phyloP scores from a whole-genome alignment of 2,329 filamentous ascomycete genomes.

The Pseudocercospora fuligena region DNA sequence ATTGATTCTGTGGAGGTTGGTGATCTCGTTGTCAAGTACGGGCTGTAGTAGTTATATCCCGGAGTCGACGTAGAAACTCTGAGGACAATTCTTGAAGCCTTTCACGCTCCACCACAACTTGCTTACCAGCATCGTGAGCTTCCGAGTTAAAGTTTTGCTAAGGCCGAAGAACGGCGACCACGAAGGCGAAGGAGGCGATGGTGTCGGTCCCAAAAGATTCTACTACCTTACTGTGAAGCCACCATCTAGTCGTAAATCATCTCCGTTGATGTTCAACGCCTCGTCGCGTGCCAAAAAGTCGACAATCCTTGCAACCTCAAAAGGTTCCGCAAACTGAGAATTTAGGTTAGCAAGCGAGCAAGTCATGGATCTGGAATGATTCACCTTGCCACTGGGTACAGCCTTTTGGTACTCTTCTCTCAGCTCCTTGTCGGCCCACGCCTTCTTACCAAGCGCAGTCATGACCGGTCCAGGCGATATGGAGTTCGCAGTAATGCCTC shows the following conservation, averaged over 20 bases:
- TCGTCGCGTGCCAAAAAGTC: conserved; percentile 43
- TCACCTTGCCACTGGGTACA: conserved; percentile 35
- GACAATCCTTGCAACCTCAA: conserved; percentile 73
- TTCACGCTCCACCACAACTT: not conserved
- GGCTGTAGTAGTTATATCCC: not conserved
- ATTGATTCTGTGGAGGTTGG: not conserved
- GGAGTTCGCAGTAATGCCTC: conserved; percentile 53
- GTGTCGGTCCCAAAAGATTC: not conserved
- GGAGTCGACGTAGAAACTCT: not conserved
- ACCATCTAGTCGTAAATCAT: conserved; percentile 45
- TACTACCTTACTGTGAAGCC: conserved; percentile 35
- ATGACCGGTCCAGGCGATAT: conserved; percentile 54
- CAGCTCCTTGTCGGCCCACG: conserved; percentile 37
- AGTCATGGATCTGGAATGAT: not conserved
- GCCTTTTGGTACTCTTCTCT: conserved; percentile 34
- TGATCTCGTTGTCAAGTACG: not conserved
- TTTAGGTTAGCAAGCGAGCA: not conserved
- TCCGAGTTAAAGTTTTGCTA: not conserved
- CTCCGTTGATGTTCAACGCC: conserved; percentile 44
- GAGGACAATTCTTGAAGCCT: not conserved
- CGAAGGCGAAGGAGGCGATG: not conserved
- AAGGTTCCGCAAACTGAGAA: conserved; percentile 36
- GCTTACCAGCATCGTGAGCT: not conserved
- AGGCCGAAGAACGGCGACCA: not conserved
- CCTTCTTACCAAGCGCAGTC: conserved; percentile 51